These are phyloP conservation scores for Chalciporus sp. DNA, from an alignment of 1,284 basidiomycete species.

Conservation along the genomic window DNA sequence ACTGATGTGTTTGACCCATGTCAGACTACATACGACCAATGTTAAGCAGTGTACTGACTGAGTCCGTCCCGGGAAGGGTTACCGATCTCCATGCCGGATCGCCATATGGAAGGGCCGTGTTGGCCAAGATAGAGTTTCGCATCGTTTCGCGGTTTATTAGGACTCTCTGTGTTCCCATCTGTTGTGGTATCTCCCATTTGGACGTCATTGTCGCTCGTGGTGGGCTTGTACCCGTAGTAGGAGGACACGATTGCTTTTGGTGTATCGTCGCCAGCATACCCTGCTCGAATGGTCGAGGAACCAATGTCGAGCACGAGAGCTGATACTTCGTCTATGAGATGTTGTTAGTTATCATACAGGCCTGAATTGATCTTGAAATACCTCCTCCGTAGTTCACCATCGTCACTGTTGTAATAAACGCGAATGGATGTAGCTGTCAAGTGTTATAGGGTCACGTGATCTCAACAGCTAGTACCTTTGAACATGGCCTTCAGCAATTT, in stretches of 20 bases:
- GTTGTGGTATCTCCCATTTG: constrained; percentile 52
- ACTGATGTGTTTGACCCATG: constrained; percentile 48
- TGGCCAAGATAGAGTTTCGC: constrained; percentile 86
- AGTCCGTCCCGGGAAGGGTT: constrained; percentile 88
- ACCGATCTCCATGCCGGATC: constrained; percentile 83
- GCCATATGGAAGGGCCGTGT: constrained; percentile 90
- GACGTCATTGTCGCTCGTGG: constrained; percentile 50
- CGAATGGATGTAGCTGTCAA: background rate
- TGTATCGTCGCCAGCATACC: constrained; percentile 96
- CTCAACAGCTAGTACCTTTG: background rate
- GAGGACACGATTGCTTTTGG: constrained; percentile 93
- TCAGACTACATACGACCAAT: constrained; percentile 9
- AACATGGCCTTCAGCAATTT: background rate
- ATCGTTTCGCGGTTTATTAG: constrained; percentile 39
- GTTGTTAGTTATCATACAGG: background rate
- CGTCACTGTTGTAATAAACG: background rate
- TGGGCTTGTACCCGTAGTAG: constrained; percentile 77
- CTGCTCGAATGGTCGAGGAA: constrained; percentile 85
- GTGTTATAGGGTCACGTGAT: background rate
- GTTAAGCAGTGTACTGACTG: constrained; percentile 52
- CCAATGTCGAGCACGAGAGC: constrained; percentile 97
- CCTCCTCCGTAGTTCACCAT: constrained; percentile 80
- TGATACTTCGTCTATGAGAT: constrained; percentile 80
- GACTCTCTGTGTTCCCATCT: constrained; percentile 36
- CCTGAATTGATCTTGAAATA: constrained; percentile 35